phyloP scores from a whole-genome alignment of 352 stramenopile genomes.

The Globisporangium cederbergense region DNA sequence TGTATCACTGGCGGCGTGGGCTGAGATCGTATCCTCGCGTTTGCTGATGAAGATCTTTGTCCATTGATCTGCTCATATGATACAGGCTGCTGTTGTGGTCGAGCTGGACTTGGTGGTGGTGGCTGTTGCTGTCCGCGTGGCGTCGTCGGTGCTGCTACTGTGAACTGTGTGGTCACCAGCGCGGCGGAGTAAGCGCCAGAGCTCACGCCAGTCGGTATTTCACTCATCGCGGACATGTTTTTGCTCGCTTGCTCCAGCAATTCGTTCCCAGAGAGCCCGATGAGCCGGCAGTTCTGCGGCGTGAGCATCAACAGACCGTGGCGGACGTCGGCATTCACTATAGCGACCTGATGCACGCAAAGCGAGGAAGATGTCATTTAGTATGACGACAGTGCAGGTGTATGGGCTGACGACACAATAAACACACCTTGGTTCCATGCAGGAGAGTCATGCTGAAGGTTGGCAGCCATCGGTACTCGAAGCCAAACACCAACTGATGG shows the following conservation, averaged over 20 bases:
- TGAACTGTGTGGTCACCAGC: constrained; percentile 42
- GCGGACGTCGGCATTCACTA: constrained; percentile 64
- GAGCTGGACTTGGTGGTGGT: constrained; percentile 3
- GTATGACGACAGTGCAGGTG: too few species aligned
- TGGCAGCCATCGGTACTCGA: constrained; percentile 62
- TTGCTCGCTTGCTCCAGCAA: constrained; percentile 17
- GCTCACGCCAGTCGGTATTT: neutral
- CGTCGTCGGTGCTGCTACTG: constrained; percentile 15
- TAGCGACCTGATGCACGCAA: constrained; percentile 28
- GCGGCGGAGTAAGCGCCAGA: constrained; percentile 55
- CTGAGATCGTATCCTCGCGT: neutral
- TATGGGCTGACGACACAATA: neutral
- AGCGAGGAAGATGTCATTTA: too few species aligned
- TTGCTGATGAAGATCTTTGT: neutral
- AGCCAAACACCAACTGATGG: constrained; percentile 67
- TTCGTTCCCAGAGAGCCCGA: constrained; percentile 39
- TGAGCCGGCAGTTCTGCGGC: constrained; percentile 58
- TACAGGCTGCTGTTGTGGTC: neutral
- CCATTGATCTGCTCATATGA: neutral
- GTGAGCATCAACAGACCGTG: constrained; percentile 72
- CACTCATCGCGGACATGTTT: constrained; percentile 1
- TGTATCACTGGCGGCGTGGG: neutral
- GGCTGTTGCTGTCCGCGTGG: neutral
- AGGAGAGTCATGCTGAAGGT: constrained; percentile 49
- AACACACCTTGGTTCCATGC: constrained; percentile 54